phyloP scores from a whole-genome alignment of 2,329 filamentous ascomycete species.

The Fusarium xyrophilum region DNA sequence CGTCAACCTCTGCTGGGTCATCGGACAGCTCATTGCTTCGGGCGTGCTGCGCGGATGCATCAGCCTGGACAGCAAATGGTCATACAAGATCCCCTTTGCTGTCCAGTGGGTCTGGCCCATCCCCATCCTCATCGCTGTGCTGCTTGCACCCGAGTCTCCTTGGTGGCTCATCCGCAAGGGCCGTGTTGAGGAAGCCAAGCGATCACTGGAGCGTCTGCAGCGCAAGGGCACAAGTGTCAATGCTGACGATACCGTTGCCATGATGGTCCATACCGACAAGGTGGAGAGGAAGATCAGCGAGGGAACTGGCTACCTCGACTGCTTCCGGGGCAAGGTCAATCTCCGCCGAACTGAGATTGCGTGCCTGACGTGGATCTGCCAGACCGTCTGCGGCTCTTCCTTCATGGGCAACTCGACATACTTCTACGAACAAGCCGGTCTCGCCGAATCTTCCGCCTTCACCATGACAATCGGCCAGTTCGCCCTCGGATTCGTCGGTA shows the following conservation, averaged over 20 bases:
- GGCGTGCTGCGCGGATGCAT: background rate
- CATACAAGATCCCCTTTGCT: background rate
- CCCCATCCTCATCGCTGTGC: background rate
- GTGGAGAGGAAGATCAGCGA: background rate
- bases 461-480: background rate
- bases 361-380: background rate
- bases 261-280: background rate
- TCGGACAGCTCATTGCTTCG: background rate
- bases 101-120: background rate
- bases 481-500: background rate
- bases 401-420: background rate
- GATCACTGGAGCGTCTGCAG: background rate
- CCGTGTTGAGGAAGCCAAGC: background rate
- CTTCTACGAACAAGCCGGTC: background rate
- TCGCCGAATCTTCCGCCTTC: background rate
- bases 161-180: background rate
- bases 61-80: background rate
- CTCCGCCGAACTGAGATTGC: background rate
- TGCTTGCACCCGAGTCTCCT: background rate
- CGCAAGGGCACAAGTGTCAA: background rate
- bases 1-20: background rate
- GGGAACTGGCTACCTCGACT: background rate
- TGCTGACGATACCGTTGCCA: background rate
- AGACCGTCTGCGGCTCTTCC: background rate
- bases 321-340: background rate